Evolutionary conservation across 352 stramenopile genomes (phyloP).

Genomic region (Pythium vanterpoolii): DNA sequence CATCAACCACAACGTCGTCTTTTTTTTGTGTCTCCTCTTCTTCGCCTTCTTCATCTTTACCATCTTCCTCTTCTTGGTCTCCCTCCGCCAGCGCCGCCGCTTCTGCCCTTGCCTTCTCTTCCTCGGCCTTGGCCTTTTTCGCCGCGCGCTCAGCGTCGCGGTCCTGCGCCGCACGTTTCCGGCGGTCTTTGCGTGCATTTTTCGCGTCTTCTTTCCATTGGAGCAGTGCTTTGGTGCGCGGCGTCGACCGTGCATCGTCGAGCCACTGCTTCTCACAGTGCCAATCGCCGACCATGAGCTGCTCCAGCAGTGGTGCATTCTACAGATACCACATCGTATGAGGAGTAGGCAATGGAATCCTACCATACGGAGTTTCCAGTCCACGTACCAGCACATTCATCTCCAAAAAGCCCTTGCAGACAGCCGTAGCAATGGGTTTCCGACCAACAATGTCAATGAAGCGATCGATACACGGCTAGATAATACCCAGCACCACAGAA

Average conservation of each 20-base stretch:
- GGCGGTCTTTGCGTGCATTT: conserved; percentile 44
- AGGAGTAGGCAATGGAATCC: neutral
- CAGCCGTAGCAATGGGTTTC: conserved; percentile 33
- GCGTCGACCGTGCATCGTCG: conserved; percentile 41
- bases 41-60: neutral
- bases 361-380: neutral
- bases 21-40: neutral
- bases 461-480: conserved; percentile 54
- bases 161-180: conserved; percentile 59
- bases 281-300: conserved; percentile 71
- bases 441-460: conserved; percentile 72
- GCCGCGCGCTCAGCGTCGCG: conserved; percentile 33
- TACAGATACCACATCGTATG: neutral
- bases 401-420: conserved; percentile 71
- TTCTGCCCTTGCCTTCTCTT: conserved; percentile 26
- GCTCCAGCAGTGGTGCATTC: conserved; percentile 53
- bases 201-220: conserved; percentile 69
- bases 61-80: neutral
- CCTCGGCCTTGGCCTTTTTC: conserved; percentile 33
- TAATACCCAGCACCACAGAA: neutral
- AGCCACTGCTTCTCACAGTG: conserved; percentile 55
- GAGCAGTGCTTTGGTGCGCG: conserved; percentile 55
- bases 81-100: neutral
- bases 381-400: conserved; percentile 77
- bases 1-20: neutral